Evolutionary conservation across 805 yeast genomes (phyloP).

Genomic region (Wickerhamomyces bovis): DNA sequence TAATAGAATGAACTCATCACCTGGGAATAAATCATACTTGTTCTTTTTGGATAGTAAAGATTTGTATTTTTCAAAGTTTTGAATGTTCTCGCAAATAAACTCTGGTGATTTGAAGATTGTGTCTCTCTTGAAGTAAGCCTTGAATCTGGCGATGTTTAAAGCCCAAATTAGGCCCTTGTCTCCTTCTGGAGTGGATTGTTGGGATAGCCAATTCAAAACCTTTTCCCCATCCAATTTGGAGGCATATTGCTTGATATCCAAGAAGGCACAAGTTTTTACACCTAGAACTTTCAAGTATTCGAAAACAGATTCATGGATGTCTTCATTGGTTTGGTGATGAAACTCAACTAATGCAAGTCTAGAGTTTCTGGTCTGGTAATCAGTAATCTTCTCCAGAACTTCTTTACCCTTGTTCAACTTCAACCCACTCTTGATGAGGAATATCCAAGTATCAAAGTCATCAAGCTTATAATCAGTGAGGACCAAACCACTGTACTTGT

Average conservation of each 20-base stretch:
- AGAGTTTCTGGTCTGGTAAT: slow-evolving; percentile 46
- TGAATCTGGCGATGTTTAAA: slow-evolving; percentile 45
- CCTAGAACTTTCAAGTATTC: slow-evolving; percentile 37
- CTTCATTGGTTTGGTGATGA: slow-evolving; percentile 18
- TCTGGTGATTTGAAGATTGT: slow-evolving; percentile 15
- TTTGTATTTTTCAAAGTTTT: slow-evolving; percentile 34
- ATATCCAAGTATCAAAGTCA: slow-evolving; percentile 74
- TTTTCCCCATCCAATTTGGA: slow-evolving; percentile 6
- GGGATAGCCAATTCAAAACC: slow-evolving; percentile 20
- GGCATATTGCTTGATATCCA: slow-evolving; percentile 44
- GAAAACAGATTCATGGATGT: slow-evolving; percentile 26
- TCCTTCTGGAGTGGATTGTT: slow-evolving; percentile 16
- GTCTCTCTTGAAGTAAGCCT: slow-evolving; percentile 25
- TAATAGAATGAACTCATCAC: slow-evolving; percentile 59
- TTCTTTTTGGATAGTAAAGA: slow-evolving; percentile 33
- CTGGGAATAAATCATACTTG: slow-evolving; percentile 65
- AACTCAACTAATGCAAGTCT: slow-evolving; percentile 47
- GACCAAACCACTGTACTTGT: slow-evolving; percentile 32
- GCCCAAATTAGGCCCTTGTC: slow-evolving; percentile 22
- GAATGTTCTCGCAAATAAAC: slow-evolving; percentile 29
- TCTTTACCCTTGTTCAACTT: slow-evolving; percentile 26
- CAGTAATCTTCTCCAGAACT: slow-evolving; percentile 29
- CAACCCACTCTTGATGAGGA: slow-evolving; percentile 40
- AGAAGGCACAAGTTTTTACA: slow-evolving; percentile 57
- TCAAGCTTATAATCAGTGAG: slow-evolving; percentile 49